A percentile compares a stretch with the other conserved stretches of the same genome.
Conservation (phyloP, 2,329 filamentous ascomycete species). For the Ceratocystis huliohia region DNA sequence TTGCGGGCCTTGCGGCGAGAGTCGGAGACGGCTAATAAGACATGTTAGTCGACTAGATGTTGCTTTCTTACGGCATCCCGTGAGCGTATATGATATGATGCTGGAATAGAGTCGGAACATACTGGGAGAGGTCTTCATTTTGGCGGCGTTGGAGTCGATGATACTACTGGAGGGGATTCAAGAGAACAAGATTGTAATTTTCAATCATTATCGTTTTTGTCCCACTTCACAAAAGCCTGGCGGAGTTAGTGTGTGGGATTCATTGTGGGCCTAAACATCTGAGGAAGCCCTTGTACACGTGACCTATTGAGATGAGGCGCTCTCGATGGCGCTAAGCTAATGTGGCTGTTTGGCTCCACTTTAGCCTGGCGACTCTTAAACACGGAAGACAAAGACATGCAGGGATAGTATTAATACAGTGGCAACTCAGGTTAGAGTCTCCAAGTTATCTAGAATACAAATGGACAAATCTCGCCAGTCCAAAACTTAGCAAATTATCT, state of each 20-base stretch:
- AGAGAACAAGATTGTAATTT: constrained; percentile 1
- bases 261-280: background rate
- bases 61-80: too few relatives aligned
- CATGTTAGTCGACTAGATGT: constrained; percentile 12
- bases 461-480: background rate
- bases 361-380: background rate
- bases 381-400: background rate
- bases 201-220: constrained; percentile 11
- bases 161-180: constrained; percentile 15
- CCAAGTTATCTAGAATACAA: constrained; percentile 1
- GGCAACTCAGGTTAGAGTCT: background rate
- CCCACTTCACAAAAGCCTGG: background rate
- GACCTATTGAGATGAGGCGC: background rate
- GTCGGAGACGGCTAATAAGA: constrained; percentile 46
- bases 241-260: constrained; percentile 13
- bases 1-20: constrained; percentile 98
- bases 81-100: background rate
- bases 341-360: background rate
- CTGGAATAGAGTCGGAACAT: constrained; percentile 1
- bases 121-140: constrained; percentile 21
- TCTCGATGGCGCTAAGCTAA: background rate
- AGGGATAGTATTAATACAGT: background rate
- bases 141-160: constrained; percentile 17
- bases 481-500: background rate
- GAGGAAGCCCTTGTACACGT: constrained; percentile 17